These are phyloP conservation scores for Tetrapisispora pingtungensis DNA, from an alignment of 805 yeast species.

Conservation along the genomic window DNA sequence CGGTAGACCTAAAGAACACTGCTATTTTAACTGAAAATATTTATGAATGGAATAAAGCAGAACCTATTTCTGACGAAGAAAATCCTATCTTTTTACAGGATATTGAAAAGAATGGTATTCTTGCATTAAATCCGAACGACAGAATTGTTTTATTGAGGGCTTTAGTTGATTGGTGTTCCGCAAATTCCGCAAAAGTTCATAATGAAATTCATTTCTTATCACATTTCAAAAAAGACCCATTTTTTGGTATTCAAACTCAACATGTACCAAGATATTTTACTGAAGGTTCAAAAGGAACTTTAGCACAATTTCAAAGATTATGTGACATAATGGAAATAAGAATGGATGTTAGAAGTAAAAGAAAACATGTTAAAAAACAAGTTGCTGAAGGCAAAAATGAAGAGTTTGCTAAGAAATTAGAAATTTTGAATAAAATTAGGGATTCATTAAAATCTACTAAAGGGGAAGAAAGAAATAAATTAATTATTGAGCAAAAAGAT, in stretches of 20 bases:
- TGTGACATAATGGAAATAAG: conserved; percentile 12
- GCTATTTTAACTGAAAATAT: conserved; percentile 17
- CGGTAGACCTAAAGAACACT: conserved; percentile 13
- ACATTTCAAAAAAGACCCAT: conserved; percentile 17
- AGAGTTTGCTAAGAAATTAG: conserved; percentile 15
- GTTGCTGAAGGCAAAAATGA: conserved; percentile 16
- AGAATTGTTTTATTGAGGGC: conserved; percentile 12
- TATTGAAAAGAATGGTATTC: conserved; percentile 13
- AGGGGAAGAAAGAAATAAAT: conserved; percentile 10
- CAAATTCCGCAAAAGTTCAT: conserved; percentile 15
- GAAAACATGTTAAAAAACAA: conserved; percentile 18
- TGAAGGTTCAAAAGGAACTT: conserved; percentile 14
- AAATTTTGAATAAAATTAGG: conserved; percentile 14
- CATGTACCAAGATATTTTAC: conserved; percentile 17
- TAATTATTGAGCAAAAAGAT: conserved; percentile 5
- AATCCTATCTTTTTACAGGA: conserved; percentile 18
- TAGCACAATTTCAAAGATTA: conserved; percentile 11
- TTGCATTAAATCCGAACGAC: conserved; percentile 12
- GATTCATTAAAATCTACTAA: conserved; percentile 8
- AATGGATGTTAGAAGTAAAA: conserved; percentile 15
- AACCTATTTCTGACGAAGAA: conserved; percentile 11
- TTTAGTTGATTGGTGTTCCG: conserved; percentile 15
- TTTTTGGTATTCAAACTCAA: conserved; percentile 18
- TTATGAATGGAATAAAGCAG: conserved; percentile 11
- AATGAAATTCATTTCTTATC: conserved; percentile 16